Conservation (phyloP, 129 eudicot genomes). For the Flaveria robusta region DNA sequence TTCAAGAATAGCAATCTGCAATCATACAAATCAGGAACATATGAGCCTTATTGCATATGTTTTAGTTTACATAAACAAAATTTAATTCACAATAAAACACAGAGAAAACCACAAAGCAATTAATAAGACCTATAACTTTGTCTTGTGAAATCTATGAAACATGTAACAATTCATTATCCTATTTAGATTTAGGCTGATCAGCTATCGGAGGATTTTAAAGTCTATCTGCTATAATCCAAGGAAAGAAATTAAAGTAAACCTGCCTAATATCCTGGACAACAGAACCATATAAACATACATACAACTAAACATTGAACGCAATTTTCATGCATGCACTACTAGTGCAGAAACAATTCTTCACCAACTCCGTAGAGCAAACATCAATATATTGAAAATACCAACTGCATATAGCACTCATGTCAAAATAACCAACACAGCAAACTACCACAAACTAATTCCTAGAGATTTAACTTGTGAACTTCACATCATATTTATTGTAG, state of each 20-base stretch:
- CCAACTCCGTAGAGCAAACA: neutral
- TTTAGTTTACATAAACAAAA: neutral
- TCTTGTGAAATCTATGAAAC: neutral
- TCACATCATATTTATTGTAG: neutral
- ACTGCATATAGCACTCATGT: neutral
- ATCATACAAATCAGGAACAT: conserved; percentile 10
- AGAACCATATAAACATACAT: too few relatives aligned
- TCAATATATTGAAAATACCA: neutral
- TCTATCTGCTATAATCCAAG: neutral
- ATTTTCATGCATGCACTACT: too few relatives aligned
- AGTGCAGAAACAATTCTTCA: too few relatives aligned
- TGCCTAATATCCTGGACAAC: too few relatives aligned
- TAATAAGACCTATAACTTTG: neutral
- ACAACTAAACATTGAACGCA: too few relatives aligned
- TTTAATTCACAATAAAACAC: neutral
- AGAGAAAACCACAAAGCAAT: neutral
- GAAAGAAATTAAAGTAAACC: too few relatives aligned
- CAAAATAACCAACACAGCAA: neutral
- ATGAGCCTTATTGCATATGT: neutral
- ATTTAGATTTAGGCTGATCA: neutral
- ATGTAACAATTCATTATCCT: neutral
- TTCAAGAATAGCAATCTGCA: conserved; percentile 23
- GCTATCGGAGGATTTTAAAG: too few relatives aligned
- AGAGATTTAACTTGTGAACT: neutral
- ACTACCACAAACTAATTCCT: neutral